These are phyloP conservation scores for Kuraishia floccosa DNA, from an alignment of 805 yeast genomes.

Conservation along the genomic window DNA sequence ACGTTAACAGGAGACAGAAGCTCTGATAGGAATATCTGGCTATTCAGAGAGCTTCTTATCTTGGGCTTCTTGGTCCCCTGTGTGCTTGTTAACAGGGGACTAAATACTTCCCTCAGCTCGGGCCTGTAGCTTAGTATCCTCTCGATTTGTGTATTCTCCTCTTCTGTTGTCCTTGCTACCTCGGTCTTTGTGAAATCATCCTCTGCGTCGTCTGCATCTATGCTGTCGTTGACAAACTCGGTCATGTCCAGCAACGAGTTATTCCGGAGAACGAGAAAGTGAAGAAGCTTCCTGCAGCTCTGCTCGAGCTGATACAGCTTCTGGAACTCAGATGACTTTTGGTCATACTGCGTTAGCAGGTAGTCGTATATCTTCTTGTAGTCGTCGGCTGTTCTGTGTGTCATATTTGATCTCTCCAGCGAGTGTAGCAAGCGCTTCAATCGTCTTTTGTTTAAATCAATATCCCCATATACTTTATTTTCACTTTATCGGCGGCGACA, in stretches of 20 bases:
- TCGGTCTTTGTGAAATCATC: neutral
- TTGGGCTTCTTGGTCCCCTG: too few species aligned
- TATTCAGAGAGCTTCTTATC: neutral
- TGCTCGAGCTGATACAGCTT: neutral
- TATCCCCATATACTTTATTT: too few species aligned
- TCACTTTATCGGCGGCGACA: too few species aligned
- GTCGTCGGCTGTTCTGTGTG: conserved; percentile 2
- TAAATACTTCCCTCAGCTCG: neutral
- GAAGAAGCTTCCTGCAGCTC: neutral
- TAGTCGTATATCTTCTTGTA: conserved; percentile 2
- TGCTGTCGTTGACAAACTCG: neutral
- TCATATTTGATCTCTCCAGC: too few species aligned
- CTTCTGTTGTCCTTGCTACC: neutral
- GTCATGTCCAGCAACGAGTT: conserved; percentile 1
- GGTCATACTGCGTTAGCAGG: conserved; percentile 1
- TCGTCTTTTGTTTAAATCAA: too few species aligned
- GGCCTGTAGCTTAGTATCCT: neutral
- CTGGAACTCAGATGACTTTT: neutral
- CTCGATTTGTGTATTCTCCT: neutral
- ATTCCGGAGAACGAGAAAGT: neutral
- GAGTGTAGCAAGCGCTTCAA: too few species aligned
- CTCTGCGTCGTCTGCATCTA: neutral
- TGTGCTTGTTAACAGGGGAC: neutral
- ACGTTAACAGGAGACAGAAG: conserved; percentile 1
- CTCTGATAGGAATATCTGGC: neutral